Evolutionary conservation across 441 rosid genomes (phyloP).

Genomic region (Hura crepitans): DNA sequence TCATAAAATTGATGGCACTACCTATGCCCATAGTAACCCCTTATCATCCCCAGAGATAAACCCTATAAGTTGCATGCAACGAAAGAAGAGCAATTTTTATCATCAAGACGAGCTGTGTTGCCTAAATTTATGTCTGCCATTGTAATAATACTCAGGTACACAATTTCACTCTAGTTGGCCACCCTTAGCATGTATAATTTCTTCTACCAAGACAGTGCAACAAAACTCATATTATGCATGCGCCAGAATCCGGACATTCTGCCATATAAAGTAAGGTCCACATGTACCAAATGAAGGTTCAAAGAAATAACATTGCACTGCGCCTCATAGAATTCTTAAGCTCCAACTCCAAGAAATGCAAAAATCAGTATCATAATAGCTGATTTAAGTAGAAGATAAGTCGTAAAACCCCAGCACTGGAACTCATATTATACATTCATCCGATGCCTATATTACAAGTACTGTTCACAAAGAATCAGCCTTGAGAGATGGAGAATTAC

Average conservation of each 20-base stretch:
- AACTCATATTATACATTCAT: not conserved
- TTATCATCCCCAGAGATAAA: not conserved
- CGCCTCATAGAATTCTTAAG: not conserved
- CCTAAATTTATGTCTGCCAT: not conserved
- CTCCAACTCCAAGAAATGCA: not conserved
- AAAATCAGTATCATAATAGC: not conserved
- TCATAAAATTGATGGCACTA: not conserved
- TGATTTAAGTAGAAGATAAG: not conserved
- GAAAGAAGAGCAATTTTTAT: not conserved
- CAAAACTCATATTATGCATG: not conserved
- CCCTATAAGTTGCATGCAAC: not conserved
- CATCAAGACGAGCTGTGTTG: not conserved
- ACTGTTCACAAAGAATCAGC: not conserved
- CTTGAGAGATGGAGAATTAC: not conserved
- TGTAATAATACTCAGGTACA: not conserved
- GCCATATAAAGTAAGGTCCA: not conserved
- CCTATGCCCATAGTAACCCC: not conserved
- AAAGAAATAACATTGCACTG: not conserved
- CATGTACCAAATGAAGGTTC: not conserved
- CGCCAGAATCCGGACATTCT: not conserved
- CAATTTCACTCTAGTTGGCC: not conserved
- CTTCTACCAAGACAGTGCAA: not conserved
- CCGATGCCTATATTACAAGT: not conserved
- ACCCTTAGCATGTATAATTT: not conserved
- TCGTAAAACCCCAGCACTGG: conserved; percentile 1